A percentile compares a stretch with the other conserved stretches of the same genome.
phyloP scores from a whole-genome alignment of 257 asterid species.

The Gentiana macrophylla region DNA sequence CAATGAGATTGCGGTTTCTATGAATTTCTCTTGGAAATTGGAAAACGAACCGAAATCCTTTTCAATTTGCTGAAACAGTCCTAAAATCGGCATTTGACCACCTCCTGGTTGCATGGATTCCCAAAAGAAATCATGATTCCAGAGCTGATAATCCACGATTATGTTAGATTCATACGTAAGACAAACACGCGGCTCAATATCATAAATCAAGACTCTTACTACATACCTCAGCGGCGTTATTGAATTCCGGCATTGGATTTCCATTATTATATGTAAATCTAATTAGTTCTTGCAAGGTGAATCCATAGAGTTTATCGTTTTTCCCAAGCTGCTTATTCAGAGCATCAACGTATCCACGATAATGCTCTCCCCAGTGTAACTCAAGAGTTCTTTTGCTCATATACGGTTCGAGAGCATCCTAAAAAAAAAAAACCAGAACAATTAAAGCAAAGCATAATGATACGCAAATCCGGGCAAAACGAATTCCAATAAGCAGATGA shows the following conservation, averaged over 20 bases:
- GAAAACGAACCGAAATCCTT: constrained; percentile 78
- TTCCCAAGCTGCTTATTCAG: constrained; percentile 76
- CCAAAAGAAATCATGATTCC: constrained; percentile 99
- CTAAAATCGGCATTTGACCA: constrained; percentile 57
- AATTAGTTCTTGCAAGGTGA: constrained; percentile 68
- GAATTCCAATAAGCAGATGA: no score
- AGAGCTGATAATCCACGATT: constrained; percentile 36
- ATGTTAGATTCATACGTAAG: no score
- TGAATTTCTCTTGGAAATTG: constrained; percentile 64
- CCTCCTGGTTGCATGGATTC: constrained; percentile 97
- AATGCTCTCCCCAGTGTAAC: constrained; percentile 90
- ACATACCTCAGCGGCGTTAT: constrained; percentile 83
- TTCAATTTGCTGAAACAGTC: constrained; percentile 75
- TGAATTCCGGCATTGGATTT: constrained; percentile 78
- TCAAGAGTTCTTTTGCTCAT: constrained; percentile 73
- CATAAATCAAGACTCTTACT: no score
- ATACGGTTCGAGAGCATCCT: constrained; percentile 90
- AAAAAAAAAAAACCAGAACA: constrained; percentile 2
- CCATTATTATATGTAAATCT: constrained; percentile 73
- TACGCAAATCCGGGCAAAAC: no score
- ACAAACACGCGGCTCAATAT: no score
- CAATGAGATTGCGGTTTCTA: constrained; percentile 52
- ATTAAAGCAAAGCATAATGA: no score
- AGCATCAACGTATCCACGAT: constrained; percentile 67
- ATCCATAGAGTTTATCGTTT: constrained; percentile 58